Evolutionary conservation across 108 stramenopile genomes (phyloP).

Genomic region (Ochromonas danica): DNA sequence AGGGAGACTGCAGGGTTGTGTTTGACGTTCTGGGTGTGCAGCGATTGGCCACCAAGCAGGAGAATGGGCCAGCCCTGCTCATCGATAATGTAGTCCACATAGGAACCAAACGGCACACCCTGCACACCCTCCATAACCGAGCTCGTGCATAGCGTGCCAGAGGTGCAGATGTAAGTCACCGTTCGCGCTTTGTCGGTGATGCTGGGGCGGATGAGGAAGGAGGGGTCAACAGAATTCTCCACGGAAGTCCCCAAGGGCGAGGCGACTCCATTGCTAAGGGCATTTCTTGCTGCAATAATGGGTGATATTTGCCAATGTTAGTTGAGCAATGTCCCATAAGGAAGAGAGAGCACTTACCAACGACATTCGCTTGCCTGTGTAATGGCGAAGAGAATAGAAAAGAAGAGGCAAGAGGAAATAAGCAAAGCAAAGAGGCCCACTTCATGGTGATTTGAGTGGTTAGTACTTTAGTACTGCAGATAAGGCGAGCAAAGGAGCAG

Average conservation of each 20-base stretch:
- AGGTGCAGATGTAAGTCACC: conserved; percentile 52
- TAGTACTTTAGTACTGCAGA: too few relatives aligned
- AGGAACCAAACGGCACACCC: conserved; percentile 87
- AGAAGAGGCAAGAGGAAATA: too few relatives aligned
- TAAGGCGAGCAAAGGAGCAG: too few relatives aligned
- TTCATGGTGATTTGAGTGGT: too few relatives aligned
- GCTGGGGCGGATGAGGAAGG: neutral
- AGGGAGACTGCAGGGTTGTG: conserved; percentile 38
- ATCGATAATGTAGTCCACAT: conserved; percentile 94
- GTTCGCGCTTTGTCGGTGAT: conserved; percentile 44
- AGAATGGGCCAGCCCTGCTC: conserved; percentile 83
- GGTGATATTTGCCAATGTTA: too few relatives aligned
- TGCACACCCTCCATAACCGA: conserved; percentile 61
- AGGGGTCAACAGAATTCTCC: neutral
- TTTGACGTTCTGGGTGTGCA: conserved; percentile 90
- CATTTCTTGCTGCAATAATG: too few relatives aligned
- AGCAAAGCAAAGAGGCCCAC: too few relatives aligned
- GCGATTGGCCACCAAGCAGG: conserved; percentile 86
- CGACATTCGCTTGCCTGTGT: too few relatives aligned
- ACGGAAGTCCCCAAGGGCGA: neutral
- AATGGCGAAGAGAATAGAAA: too few relatives aligned
- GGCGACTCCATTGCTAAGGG: too few relatives aligned
- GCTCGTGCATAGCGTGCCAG: conserved; percentile 53
- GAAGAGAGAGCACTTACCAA: too few relatives aligned
- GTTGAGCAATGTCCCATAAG: too few relatives aligned